Evolutionary conservation across 2,329 filamentous ascomycete species (phyloP).

Genomic region (Pyrenochaeta sp.): DNA sequence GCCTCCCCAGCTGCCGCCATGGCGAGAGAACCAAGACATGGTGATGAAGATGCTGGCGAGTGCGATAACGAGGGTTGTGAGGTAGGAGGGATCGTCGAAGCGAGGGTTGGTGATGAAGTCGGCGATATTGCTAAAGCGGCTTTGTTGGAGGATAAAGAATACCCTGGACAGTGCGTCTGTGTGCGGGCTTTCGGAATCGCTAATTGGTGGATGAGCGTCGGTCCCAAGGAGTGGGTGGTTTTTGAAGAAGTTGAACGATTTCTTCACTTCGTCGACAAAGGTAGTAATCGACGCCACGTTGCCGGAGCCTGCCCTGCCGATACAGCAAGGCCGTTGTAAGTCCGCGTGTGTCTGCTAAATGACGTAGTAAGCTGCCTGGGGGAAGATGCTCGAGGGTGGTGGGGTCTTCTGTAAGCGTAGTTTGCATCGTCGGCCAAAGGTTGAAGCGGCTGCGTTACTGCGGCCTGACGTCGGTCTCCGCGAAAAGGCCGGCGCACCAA

Average conservation of each 20-base stretch:
- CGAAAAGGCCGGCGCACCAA: constrained; percentile 16
- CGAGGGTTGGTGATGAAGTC: constrained; percentile 38
- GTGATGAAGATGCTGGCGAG: constrained; percentile 52
- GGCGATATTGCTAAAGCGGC: constrained; percentile 25
- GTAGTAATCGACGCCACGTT: constrained; percentile 45
- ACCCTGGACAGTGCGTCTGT: constrained; percentile 31
- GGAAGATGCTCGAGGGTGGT: constrained; percentile 24
- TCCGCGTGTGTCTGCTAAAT: constrained; percentile 18
- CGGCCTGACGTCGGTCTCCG: constrained; percentile 24
- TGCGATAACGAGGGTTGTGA: constrained; percentile 41
- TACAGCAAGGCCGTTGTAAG: constrained; percentile 20
- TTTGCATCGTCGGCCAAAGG: constrained; percentile 20
- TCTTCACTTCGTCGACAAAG: constrained; percentile 46
- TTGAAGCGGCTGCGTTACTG: too few relatives aligned
- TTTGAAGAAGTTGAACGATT: constrained; percentile 44
- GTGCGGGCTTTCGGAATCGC: constrained; percentile 13
- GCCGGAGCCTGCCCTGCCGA: constrained; percentile 17
- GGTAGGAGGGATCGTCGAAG: constrained; percentile 43
- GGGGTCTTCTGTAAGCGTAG: constrained; percentile 21
- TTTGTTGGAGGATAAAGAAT: constrained; percentile 25
- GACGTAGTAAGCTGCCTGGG: constrained; percentile 24
- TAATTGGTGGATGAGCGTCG: constrained; percentile 17
- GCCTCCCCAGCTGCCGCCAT: constrained; percentile 51
- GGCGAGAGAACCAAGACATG: constrained; percentile 58
- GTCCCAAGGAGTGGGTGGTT: constrained; percentile 39